Evolutionary conservation across 768 basidiomycete species (phyloP).

Genomic region (Coprinellus aureogranulatus): DNA sequence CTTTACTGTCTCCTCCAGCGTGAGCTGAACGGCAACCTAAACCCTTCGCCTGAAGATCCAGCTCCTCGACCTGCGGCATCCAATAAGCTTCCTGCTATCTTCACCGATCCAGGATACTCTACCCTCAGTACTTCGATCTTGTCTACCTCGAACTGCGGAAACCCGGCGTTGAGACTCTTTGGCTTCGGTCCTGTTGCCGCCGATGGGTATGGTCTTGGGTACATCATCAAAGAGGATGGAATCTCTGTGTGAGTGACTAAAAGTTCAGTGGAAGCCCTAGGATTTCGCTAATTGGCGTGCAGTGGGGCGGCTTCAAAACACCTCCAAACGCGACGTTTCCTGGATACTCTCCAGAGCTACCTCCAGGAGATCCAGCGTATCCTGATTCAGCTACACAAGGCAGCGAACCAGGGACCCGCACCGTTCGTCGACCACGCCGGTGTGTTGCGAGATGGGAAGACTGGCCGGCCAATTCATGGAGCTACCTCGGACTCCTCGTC

Average conservation of each 20-base stretch:
- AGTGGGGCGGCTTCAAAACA: constrained; percentile 94
- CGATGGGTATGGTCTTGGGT: constrained; percentile 95
- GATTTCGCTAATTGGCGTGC: too few species aligned
- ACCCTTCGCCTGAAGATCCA: constrained; percentile 43
- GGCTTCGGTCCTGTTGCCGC: constrained; percentile 95
- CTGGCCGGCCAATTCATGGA: constrained; percentile 64
- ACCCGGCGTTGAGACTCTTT: constrained; percentile 87
- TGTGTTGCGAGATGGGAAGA: constrained; percentile 72
- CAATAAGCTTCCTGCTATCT: constrained; percentile 67
- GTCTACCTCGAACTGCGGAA: constrained; percentile 96
- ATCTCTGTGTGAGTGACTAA: constrained; percentile 71
- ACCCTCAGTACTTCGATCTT: constrained; percentile 81
- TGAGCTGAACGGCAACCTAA: constrained; percentile 54
- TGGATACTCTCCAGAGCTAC: constrained; percentile 83
- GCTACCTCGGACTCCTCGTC: constrained; percentile 32
- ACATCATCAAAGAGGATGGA: constrained; percentile 96
- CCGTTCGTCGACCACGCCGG: constrained; percentile 82
- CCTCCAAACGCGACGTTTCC: constrained; percentile 85
- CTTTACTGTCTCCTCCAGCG: constrained; percentile 90
- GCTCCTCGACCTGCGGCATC: constrained; percentile 33
- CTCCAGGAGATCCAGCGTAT: constrained; percentile 78
- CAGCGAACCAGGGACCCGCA: constrained; percentile 80
- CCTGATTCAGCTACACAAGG: constrained; percentile 73
- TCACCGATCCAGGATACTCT: constrained; percentile 84
- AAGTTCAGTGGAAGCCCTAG: too few species aligned